Base-by-base conservation (phyloP, 2,329 filamentous ascomycete genomes). In the Xylariales sp. region DNA sequence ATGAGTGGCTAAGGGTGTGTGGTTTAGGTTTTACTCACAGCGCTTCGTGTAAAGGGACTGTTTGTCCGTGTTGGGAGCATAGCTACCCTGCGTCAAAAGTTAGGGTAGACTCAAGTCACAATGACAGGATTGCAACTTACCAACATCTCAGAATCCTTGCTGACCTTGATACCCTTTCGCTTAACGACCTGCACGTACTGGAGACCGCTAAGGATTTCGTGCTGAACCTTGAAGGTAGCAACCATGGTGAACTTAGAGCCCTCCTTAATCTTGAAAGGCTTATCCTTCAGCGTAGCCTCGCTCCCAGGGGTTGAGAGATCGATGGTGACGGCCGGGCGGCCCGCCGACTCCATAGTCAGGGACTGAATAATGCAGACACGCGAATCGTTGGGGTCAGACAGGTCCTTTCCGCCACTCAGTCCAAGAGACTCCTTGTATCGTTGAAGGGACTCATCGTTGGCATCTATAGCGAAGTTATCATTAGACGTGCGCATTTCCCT, bases 141-240 rank as follows among this genome's bases (percentile, higher is more conserved):
- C 77, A 98, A 86, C 93, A 98, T 98, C 73, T 97, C 91, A 56
- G 94, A 86, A 59, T 93, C 86, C 79, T 96, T 98, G 72, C 85
- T 87, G 47, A 91, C 80, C 45, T 80, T 80, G 62, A 97, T 76
- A 41, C 87, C 86, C 74, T 89, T 89, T 55, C 90, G 78, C 77
- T 93, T 95, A 48, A 96, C 86, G 29, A 89, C 78, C 70, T 98
- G 93, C 44, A 98, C 79, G 65, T 97, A 98, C 71, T 96, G 94
- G 61, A 98, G 70, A 33, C 93, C 93, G 55, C 87, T 93, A 42
- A 97, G 78, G 52, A 98, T 91, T 68, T 97, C 86, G 64, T 96
- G 89, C 74, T 98, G 89, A 33, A 98, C 93, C 70, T 90, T 86
- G 77, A 97, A 98, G 48, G 80, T 80, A 44, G 86, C 90, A 63